Base-by-base conservation (phyloP, 306 rosid species). In the Vicia faba region DNA sequence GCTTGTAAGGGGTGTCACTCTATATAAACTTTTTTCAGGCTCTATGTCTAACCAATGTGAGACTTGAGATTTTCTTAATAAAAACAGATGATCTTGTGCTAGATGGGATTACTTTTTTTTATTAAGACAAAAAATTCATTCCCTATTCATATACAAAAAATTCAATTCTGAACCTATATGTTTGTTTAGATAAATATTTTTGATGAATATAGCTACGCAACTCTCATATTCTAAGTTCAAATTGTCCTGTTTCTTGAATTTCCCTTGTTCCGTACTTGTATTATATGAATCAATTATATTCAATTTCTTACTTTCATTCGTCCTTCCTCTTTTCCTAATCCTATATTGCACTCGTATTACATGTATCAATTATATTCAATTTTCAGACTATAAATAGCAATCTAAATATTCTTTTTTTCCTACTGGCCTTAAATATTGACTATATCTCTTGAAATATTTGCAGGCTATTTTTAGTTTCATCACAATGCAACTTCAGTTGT, bases 391-490 rank as follows among this genome's bases (percentile, higher is more conserved):
- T 18, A 40, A 66, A 68, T 48, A 50, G 7, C 28, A 31, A 56
- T 62, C 33, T 44, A 8, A 46, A 36, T 16, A 35, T 51, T 26
- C 43, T 58, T 31, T 43, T 58, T 31, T 43, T 77, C 1, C 64
- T 35, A 51, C 18, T 61, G 56, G 60, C 63, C 67, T 23, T 39
- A 35, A 36, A 58, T n/a, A 53, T 33, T 40, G 25, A 58, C 68
- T 33, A 14, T 41, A 14, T 35, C 58, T 29, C 55, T 49, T 56
- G 75, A 59, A 64, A 66, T 75, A 35, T 70, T 69, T 82, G 80
- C 96, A 92, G 98, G 98, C 98, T 35, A 67, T 92, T 79, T 89
- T 92, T 72, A 86, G 93, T 84, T 92, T 92, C 82, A 86, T 92
- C 74, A 86, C 96, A 25, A 92, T 89, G 98, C 98, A 92, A 80